These are phyloP conservation scores for Oryza longistaminata DNA, from an alignment of 176 grass and related monocot species.

Conservation along the genomic window DNA sequence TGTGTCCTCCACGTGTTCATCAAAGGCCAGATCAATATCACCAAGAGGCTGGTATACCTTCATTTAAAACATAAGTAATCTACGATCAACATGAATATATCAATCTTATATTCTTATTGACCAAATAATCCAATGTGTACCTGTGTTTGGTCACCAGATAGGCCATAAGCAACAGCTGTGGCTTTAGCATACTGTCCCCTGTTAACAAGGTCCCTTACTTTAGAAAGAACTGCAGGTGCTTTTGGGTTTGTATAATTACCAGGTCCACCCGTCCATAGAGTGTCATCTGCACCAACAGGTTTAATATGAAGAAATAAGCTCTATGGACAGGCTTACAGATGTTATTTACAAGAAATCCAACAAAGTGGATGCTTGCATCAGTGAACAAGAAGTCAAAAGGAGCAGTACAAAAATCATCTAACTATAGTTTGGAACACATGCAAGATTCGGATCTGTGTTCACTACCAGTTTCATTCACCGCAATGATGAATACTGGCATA, in stretches of 20 bases:
- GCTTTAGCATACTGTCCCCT: slow-evolving; percentile 72
- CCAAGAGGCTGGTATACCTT: slow-evolving; percentile 88
- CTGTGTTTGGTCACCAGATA: slow-evolving; percentile 59
- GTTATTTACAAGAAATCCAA: not conserved
- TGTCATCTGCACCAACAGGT: slow-evolving; percentile 71
- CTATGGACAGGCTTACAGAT: not conserved
- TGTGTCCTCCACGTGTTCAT: slow-evolving; percentile 44
- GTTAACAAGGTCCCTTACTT: slow-evolving; percentile 86
- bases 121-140: slow-evolving; percentile 43
- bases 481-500: not conserved
- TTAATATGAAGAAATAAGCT: slow-evolving; percentile 35
- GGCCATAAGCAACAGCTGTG: slow-evolving; percentile 55
- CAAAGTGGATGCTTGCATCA: not conserved
- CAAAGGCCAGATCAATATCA: slow-evolving; percentile 69
- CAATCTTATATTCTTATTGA: slow-evolving; percentile 16
- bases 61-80: slow-evolving; percentile 42
- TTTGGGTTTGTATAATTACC: slow-evolving; percentile 79
- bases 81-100: slow-evolving; percentile 17
- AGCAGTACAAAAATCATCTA: not conserved
- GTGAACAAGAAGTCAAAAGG: slow-evolving; percentile 1
- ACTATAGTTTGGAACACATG: not conserved
- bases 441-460: not conserved
- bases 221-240: slow-evolving; percentile 62
- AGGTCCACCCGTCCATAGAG: slow-evolving; percentile 90
- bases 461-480: not conserved